phyloP scores from a whole-genome alignment of 2,329 filamentous ascomycete genomes.

The Penicillium palitans region DNA sequence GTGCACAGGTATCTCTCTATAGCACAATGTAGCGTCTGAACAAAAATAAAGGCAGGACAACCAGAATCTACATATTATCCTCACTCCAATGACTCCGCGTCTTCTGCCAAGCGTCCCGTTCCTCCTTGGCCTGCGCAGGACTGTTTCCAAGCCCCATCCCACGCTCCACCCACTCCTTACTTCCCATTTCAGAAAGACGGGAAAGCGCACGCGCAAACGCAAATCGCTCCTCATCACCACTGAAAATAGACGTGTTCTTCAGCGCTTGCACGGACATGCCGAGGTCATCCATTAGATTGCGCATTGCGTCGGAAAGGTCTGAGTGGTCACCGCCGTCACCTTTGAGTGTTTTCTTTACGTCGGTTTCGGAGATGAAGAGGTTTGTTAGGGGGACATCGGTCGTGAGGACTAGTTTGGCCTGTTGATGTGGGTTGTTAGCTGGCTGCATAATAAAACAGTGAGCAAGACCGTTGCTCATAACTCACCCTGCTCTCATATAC shows the following conservation, averaged over 20 bases:
- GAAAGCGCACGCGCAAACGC: constrained; percentile 89
- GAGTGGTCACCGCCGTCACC: constrained; percentile 49
- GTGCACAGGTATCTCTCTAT: constrained; percentile 5
- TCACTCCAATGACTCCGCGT: constrained; percentile 52
- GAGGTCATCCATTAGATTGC: constrained; percentile 81
- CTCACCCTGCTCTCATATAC: constrained; percentile 74
- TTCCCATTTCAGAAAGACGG: constrained; percentile 87
- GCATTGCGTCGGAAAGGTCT: constrained; percentile 68
- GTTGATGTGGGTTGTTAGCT: constrained; percentile 24
- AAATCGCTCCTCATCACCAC: constrained; percentile 93
- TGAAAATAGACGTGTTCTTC: constrained; percentile 83
- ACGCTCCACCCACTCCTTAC: constrained; percentile 89
- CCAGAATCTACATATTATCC: constrained; percentile 44
- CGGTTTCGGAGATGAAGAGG: constrained; percentile 76
- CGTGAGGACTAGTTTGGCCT: constrained; percentile 94
- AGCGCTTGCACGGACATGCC: constrained; percentile 81
- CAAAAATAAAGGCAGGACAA: neutral
- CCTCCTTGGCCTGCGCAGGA: constrained; percentile 45
- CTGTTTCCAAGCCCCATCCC: constrained; percentile 56
- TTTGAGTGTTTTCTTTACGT: constrained; percentile 62
- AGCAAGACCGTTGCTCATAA: neutral
- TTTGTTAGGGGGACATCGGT: constrained; percentile 80
- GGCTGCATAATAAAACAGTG: neutral
- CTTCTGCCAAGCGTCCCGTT: constrained; percentile 51
- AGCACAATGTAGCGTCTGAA: neutral